Percentiles rank a stretch among this genome's conserved stretches.
Conservation (phyloP, 768 basidiomycete species). For the Agrocybe praecox region DNA sequence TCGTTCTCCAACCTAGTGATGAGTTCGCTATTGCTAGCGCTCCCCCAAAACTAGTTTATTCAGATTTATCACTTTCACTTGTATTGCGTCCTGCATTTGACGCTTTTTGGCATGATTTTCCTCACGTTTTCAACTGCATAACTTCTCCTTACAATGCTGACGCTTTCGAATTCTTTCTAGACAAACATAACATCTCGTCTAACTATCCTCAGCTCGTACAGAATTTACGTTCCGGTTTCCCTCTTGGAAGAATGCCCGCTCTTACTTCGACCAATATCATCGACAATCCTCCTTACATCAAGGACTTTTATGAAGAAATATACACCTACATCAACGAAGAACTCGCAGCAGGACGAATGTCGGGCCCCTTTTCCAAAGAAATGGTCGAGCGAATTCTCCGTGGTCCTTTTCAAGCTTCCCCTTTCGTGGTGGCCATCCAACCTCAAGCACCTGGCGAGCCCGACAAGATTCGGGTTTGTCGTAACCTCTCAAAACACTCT, state of each 20-base stretch:
- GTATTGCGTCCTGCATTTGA: conserved; percentile 13
- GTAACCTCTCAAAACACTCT: conserved; percentile 25
- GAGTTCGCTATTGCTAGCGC: neutral
- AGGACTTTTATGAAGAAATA: conserved; percentile 9
- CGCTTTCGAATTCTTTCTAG: conserved; percentile 26
- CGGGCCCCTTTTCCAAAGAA: conserved; percentile 20
- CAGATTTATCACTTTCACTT: conserved; percentile 19
- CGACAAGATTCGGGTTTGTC: conserved; percentile 25
- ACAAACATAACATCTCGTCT: conserved; percentile 15
- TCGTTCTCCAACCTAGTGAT: neutral
- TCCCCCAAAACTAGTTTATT: conserved; percentile 14
- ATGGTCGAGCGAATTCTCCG: conserved; percentile 18
- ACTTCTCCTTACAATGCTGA: conserved; percentile 30
- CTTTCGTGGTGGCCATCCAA: conserved; percentile 23
- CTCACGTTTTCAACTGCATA: conserved; percentile 24
- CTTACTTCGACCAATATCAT: conserved; percentile 20
- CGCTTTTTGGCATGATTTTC: neutral
- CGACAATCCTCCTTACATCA: conserved; percentile 17
- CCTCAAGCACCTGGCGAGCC: conserved; percentile 19
- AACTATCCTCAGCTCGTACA: conserved; percentile 28
- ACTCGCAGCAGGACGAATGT: conserved; percentile 20
- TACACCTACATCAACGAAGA: conserved; percentile 21
- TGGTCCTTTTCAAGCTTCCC: conserved; percentile 29
- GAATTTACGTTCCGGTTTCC: conserved; percentile 33
- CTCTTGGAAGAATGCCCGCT: conserved; percentile 30